These are phyloP conservation scores for Saturnispora diversa DNA, from an alignment of 805 yeast genomes.

Conservation along the genomic window DNA sequence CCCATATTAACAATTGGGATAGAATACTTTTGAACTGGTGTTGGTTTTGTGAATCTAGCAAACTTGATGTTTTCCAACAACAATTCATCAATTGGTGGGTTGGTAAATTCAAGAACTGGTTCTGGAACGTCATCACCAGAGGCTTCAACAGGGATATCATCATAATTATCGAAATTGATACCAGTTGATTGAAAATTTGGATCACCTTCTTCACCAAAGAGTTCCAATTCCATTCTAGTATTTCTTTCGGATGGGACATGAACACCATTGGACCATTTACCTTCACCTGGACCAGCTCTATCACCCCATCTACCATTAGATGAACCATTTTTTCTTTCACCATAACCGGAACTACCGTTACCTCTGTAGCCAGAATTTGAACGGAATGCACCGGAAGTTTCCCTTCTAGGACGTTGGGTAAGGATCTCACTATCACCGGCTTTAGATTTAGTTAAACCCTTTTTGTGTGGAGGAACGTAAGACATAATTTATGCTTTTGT, in stretches of 20 bases:
- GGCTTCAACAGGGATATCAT: slow-evolving; percentile 98
- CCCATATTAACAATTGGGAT: slow-evolving; percentile 65
- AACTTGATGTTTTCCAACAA: slow-evolving; percentile 78
- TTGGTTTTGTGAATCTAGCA: slow-evolving; percentile 91
- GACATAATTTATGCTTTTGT: slow-evolving; percentile 22
- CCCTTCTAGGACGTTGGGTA: slow-evolving; percentile 12
- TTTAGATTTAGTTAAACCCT: slow-evolving; percentile 23
- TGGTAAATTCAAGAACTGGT: slow-evolving; percentile 75
- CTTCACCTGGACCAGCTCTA: slow-evolving; percentile 48
- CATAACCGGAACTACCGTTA: slow-evolving; percentile 24
- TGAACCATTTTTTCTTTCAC: slow-evolving; percentile 23
- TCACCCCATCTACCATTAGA: slow-evolving; percentile 30
- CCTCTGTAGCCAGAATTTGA: slow-evolving; percentile 21
- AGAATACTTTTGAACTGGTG: slow-evolving; percentile 91
- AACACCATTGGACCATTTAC: slow-evolving; percentile 79
- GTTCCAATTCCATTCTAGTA: slow-evolving; percentile 61
- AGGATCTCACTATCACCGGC: slow-evolving; percentile 8
- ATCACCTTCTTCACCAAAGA: slow-evolving; percentile 77
- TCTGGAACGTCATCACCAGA: slow-evolving; percentile 93
- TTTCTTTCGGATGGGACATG: slow-evolving; percentile 77
- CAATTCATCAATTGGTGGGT: slow-evolving; percentile 86
- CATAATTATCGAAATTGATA: slow-evolving; percentile 97
- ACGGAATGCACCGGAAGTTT: slow-evolving; percentile 30
- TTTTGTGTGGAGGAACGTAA: slow-evolving; percentile 45
- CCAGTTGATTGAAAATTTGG: slow-evolving; percentile 83